Evolutionary conservation across 495 filamentous ascomycete species (phyloP).

Genomic region (Penicillium goetzii): DNA sequence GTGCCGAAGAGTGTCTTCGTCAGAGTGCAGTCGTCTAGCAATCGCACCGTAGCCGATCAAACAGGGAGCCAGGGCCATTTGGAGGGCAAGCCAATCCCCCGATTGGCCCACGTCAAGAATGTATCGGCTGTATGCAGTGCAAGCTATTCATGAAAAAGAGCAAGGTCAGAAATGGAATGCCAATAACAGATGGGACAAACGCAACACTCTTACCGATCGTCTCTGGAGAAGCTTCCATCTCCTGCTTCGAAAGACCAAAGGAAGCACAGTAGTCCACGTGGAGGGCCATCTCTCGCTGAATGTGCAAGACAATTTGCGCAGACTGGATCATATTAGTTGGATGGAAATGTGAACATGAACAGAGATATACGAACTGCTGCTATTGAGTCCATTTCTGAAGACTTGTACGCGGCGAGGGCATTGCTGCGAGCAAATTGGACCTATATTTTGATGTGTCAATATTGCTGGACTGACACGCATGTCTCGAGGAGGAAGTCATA

Average conservation of each 20-base stretch:
- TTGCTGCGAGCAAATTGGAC: slow-evolving; percentile 86
- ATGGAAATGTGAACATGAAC: neutral
- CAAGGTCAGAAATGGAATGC: slow-evolving; percentile 33
- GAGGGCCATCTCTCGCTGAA: slow-evolving; percentile 76
- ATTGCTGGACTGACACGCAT: neutral
- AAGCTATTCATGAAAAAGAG: slow-evolving; percentile 33
- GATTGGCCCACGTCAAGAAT: slow-evolving; percentile 87
- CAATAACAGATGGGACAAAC: neutral
- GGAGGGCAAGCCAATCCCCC: slow-evolving; percentile 81
- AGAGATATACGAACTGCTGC: slow-evolving; percentile 51
- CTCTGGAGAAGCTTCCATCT: slow-evolving; percentile 75
- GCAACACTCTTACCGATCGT: slow-evolving; percentile 62
- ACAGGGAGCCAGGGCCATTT: slow-evolving; percentile 82
- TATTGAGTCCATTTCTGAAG: slow-evolving; percentile 72
- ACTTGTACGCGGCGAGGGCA: slow-evolving; percentile 81
- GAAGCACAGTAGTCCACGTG: slow-evolving; percentile 78
- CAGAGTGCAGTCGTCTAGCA: slow-evolving; percentile 64
- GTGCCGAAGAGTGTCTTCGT: slow-evolving; percentile 57
- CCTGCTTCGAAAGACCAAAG: slow-evolving; percentile 76
- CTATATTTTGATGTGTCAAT: slow-evolving; percentile 41
- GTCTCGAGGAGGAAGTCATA: slow-evolving; percentile 39
- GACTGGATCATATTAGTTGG: slow-evolving; percentile 50
- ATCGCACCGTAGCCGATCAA: slow-evolving; percentile 84
- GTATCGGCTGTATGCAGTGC: slow-evolving; percentile 64
- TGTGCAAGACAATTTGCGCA: slow-evolving; percentile 71